Base-by-base conservation (phyloP, 2,329 filamentous ascomycete species). In the Knufia petricola region DNA sequence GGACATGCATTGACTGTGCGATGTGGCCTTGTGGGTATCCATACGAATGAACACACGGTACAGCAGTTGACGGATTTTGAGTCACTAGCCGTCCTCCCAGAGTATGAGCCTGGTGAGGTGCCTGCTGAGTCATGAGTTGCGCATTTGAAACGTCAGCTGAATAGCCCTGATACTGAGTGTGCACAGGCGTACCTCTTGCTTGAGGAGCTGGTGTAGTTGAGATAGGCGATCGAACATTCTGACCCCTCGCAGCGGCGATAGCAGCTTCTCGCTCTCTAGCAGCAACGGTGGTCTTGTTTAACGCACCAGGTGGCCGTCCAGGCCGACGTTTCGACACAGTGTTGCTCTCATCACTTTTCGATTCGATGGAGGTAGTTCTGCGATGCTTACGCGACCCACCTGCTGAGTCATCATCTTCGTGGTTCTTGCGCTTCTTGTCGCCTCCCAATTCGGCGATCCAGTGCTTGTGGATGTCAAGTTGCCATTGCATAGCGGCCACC, bases 401-500 rank as follows among this genome's bases (percentile, higher is more conserved):
- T 13, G 21, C 23, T 6, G 21, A 24, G 4, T 26, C 10, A 10
- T 26, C 39, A 24, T 13, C 9, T 3, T 15, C 39, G 6, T 7
- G 39, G 9, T 21, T 21, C 21, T 42, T 42, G 4, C 21, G 39
- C 24, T 24, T 42, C 13, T 15, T 26, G 4, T 42, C 20, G 9
- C 24, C 21, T 7, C 9, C 8, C 20, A 42, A 26, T 13, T 23
- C 39, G 13, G 21, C 19, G 28, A 42, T 42, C 39, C 39, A 42
- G 21, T 15, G 13, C 20, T 42, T 26, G 21, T 42, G 39, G 8
- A 42, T 42, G 19, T 42, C 39, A 3, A 26, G 13, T 20, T 42
- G 39, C 39, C 39, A 42, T 13, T 42, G 9, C 39, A 42, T 42
- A 13, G 39, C 39, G 3, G 21, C 23, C 39, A 26, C n/a, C 39